phyloP scores from a whole-genome alignment of 2,329 filamentous ascomycete species.

The Diatrype stigma region DNA sequence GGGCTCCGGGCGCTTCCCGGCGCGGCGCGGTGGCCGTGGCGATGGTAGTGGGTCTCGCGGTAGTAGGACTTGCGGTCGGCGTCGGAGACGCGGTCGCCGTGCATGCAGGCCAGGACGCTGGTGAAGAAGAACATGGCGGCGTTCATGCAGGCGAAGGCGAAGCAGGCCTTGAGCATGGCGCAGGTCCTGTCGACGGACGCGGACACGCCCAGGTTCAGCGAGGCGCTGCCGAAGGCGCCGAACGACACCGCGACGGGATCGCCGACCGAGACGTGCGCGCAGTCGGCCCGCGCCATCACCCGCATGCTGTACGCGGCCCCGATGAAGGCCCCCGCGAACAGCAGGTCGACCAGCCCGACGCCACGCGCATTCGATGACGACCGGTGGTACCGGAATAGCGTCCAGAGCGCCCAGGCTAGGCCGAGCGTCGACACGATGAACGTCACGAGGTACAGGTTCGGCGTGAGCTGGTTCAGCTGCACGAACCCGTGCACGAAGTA shows the following conservation, averaged over 20 bases:
- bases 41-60: slow-evolving; percentile 45
- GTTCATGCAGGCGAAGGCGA: slow-evolving; percentile 89
- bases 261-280: slow-evolving; percentile 52
- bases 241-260: slow-evolving; percentile 54
- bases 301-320: slow-evolving; percentile 57
- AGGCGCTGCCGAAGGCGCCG: slow-evolving; percentile 57
- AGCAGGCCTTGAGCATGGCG: slow-evolving; percentile 86
- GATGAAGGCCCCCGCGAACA: slow-evolving; percentile 61
- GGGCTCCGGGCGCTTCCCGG: slow-evolving; percentile 34
- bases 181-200: slow-evolving; percentile 69
- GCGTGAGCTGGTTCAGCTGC: slow-evolving; percentile 53
- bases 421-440: slow-evolving; percentile 65
- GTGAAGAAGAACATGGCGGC: slow-evolving; percentile 76
- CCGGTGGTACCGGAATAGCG: slow-evolving; percentile 64
- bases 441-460: slow-evolving; percentile 59
- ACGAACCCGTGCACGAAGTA: slow-evolving; percentile 62
- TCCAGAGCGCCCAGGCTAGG: slow-evolving; percentile 60
- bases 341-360: slow-evolving; percentile 56
- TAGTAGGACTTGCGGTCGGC: slow-evolving; percentile 34
- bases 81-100: slow-evolving; percentile 41
- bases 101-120: slow-evolving; percentile 62
- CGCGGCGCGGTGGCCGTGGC: slow-evolving; percentile 38
- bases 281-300: slow-evolving; percentile 60
- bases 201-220: slow-evolving; percentile 42
- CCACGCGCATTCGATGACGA: slow-evolving; percentile 57